These are phyloP conservation scores for Penicillium atrosanguineum DNA, from an alignment of 495 filamentous ascomycete genomes.

Conservation along the genomic window DNA sequence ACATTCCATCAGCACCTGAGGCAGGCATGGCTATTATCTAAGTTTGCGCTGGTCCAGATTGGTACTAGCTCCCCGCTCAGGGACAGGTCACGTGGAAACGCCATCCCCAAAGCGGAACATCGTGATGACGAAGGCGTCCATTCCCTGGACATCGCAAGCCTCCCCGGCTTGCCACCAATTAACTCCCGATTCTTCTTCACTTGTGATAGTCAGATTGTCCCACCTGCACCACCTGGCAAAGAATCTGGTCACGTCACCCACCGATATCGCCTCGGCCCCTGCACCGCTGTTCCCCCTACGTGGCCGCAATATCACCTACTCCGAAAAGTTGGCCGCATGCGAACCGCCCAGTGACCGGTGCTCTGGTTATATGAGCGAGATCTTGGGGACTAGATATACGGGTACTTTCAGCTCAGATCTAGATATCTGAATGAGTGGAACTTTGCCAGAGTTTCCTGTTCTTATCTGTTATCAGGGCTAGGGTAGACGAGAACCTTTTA, in stretches of 20 bases:
- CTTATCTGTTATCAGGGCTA: constrained; percentile 21
- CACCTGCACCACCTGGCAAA: background rate
- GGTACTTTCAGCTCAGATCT: background rate
- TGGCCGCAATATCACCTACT: constrained; percentile 12
- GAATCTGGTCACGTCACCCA: background rate
- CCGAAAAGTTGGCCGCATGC: constrained; percentile 10
- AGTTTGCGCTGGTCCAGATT: constrained; percentile 3
- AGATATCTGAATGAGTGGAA: constrained; percentile 13
- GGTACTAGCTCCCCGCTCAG: constrained; percentile 4
- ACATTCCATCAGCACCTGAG: constrained; percentile 15
- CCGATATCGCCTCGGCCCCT: constrained; percentile 5
- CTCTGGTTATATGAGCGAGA: background rate
- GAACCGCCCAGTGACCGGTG: background rate
- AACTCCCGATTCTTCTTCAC: background rate
- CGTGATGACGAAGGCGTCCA: constrained; percentile 23
- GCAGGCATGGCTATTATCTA: background rate
- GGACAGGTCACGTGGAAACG: constrained; percentile 9
- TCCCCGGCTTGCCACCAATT: constrained; percentile 2
- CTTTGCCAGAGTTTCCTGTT: constrained; percentile 3
- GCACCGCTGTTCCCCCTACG: constrained; percentile 12
- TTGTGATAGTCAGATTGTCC: constrained; percentile 1
- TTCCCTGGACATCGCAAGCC: constrained; percentile 9
- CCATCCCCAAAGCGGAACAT: constrained; percentile 12
- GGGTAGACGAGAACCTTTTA: constrained; percentile 6
- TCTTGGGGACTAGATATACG: background rate